Percentiles rank a stretch among this genome's conserved stretches.
phyloP scores from a whole-genome alignment of 1,284 basidiomycete species.

The Agroathelia rolfsii region DNA sequence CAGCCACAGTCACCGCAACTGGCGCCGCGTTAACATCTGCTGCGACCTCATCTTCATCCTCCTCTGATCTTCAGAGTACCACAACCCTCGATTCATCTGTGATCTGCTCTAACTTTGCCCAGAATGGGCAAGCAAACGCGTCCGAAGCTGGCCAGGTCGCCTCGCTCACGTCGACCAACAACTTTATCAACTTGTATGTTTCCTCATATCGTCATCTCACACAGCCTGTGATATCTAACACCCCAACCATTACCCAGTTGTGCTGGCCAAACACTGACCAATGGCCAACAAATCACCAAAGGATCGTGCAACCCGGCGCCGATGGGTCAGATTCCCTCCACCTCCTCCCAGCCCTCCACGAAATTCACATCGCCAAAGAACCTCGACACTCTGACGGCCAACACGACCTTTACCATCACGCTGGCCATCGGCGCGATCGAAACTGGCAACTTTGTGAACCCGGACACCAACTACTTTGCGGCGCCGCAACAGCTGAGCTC shows the following conservation, averaged over 20 bases:
- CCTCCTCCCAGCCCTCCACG: conserved; percentile 46
- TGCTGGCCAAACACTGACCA: conserved; percentile 49
- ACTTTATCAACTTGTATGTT: conserved; percentile 65
- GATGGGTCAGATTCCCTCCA: conserved; percentile 47
- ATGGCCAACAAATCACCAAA: conserved; percentile 45
- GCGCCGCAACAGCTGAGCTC: conserved; percentile 55
- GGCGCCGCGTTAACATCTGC: too few species aligned
- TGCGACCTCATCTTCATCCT: not conserved
- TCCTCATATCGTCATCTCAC: too few species aligned
- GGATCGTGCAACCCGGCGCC: conserved; percentile 60
- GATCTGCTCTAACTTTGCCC: conserved; percentile 40
- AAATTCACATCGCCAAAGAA: conserved; percentile 52
- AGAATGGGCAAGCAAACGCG: conserved; percentile 33
- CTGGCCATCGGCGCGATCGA: conserved; percentile 47
- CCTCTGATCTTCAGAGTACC: conserved; percentile 1
- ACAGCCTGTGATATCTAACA: too few species aligned
- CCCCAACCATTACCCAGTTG: too few species aligned
- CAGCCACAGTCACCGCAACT: too few species aligned
- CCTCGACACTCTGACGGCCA: conserved; percentile 38
- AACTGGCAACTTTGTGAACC: conserved; percentile 55
- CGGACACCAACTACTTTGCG: conserved; percentile 50
- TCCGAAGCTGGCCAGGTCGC: conserved; percentile 42
- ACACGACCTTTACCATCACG: conserved; percentile 46
- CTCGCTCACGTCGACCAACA: conserved; percentile 55
- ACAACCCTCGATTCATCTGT: conserved; percentile 44